Conservation (phyloP, 169 alveolate species). For the Eimeria brunetti region DNA sequence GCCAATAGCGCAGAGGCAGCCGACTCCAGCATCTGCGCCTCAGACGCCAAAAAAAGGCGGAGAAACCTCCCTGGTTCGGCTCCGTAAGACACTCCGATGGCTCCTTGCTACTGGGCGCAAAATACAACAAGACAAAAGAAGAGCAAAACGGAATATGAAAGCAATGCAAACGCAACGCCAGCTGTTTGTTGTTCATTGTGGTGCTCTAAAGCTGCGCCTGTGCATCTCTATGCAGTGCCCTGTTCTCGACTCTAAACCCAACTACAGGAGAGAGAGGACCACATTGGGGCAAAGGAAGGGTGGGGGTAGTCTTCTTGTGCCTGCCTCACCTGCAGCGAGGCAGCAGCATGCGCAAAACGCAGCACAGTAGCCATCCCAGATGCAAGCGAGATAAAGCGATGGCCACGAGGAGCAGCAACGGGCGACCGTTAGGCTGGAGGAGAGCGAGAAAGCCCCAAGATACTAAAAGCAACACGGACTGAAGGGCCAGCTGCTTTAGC, state of each 20-base stretch:
- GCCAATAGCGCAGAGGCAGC: conserved; percentile 70
- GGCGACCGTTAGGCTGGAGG: conserved; percentile 8
- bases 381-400: conserved; percentile 37
- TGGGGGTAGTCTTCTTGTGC: neutral
- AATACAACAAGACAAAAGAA: neutral
- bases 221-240: neutral
- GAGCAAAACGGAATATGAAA: neutral
- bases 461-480: conserved; percentile 8
- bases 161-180: neutral
- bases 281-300: neutral
- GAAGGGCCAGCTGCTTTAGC: conserved; percentile 30
- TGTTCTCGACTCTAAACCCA: neutral
- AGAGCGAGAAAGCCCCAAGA: conserved; percentile 39
- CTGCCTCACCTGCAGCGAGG: conserved; percentile 37
- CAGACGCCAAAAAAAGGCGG: neutral
- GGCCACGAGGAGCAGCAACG: conserved; percentile 11
- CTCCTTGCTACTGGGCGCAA: neutral
- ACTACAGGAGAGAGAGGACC: neutral
- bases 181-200: neutral
- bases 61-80: neutral
- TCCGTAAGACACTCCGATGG: neutral
- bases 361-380: conserved; percentile 57
- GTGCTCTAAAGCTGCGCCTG: neutral
- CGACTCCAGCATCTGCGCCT: conserved; percentile 42
- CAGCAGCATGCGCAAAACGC: conserved; percentile 43